Evolutionary conservation across 1,284 basidiomycete genomes (phyloP), one percentile per base, ranked within the genome.

Genomic region (Puccinia novopanici): DNA sequence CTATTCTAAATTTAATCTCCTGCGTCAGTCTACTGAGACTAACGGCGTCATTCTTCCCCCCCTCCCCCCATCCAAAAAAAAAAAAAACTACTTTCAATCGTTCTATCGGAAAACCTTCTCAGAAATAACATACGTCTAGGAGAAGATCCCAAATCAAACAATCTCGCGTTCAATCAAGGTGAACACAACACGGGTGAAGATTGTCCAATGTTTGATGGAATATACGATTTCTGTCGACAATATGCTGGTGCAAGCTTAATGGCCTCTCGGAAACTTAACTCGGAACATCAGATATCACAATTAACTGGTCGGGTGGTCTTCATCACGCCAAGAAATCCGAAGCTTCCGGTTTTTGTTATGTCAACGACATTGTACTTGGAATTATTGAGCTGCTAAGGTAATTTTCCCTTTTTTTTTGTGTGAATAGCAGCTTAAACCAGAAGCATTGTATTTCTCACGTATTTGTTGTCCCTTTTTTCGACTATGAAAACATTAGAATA

Each of bases 261-360:
- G 37, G 97, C 92, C 0, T 94, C 94, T 19, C 88, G 93, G 24
- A 95, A 94, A 85, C 88, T 97, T 3, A 91, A 90, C 80, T 89
- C 92, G 0, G 94, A 93, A 89, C 91, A 5, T 94, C 96, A 19
- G 96, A 99, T 86, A 98, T 98, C 77, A 95, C 93, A 0, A 94
- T 98, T 84, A 98, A 97, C 85, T 98, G 95, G 95, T 94, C 94
- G 57, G 95, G 95, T 0, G 95, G 95, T 0, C 88, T 98, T 52
- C 95, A 98, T 86, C 95, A 98, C 84, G 95, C 95, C 6, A 97
- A 98, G 88, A 92, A 95, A 84, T 92, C 93, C 0, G 95, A 97
- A 87, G 94, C 95, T 12, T 95, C 93, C 84, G 95, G 95, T 0
- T 98, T 98, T 85, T 98, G 95, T 87, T 98, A 97, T 85, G 90